Base-by-base conservation (phyloP, 805 yeast species). In the Yarrowia sp. region DNA sequence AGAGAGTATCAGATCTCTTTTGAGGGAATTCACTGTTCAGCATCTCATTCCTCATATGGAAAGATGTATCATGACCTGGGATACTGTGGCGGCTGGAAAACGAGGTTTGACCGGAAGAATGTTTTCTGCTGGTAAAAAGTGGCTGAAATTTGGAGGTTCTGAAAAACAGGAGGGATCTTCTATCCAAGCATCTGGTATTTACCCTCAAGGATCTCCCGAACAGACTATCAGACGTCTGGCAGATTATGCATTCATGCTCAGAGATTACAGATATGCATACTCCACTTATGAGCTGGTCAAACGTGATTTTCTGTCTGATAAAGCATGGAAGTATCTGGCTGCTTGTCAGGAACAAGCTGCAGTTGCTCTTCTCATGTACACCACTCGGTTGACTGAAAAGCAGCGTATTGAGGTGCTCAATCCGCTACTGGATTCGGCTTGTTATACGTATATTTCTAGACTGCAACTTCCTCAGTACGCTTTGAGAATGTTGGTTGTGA, bases 271-370 rank as follows among this genome's bases (percentile, higher is more conserved):
- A 73, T 86, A 84, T 66, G 95, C 98, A 2, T 87, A 88, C 71
- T 79, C 89, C 0, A 88, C 91, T 1, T 93, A 93, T 73, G 98
- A 93, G 66, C 74, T 90, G 60, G 80, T 91, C 42, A 87, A 87
- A 66, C 87, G 88, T 71, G 97, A 92, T 73, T 87, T 87, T 69
- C 78, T 84, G 43, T 83, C 84, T 66, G 95, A 88, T 71, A 88
- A 86, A 75, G 90, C 95, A 0, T 90, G 95, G 91, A 77, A 81
- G 11, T 85, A 88, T 70, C 82, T 87, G 58, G 96, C 97, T 0
- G 85, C 96, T 0, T 80, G 88, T n/a, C 92, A 92, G 68, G 97
- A 93, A 74, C 89, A 91, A 88, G 86, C 90, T 69, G 89, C 92
- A 0, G 79, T 87, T 1, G 84, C 96, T 1, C 78, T 88, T 31